phyloP scores from a whole-genome alignment of 331 rosid species.

The Saraca asoca region DNA sequence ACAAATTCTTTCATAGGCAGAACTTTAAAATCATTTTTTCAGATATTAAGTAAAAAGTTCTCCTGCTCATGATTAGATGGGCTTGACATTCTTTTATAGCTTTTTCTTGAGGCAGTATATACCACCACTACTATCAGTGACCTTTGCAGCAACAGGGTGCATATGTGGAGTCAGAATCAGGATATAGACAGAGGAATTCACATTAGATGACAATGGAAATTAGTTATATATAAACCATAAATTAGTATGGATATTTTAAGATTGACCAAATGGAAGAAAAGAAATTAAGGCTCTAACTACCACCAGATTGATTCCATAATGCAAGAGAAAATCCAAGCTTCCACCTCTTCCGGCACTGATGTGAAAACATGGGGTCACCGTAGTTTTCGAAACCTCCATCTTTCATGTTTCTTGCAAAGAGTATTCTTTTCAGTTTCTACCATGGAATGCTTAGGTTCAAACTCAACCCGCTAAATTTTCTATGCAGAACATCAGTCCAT shows the following conservation, averaged over 20 bases:
- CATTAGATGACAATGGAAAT: slow-evolving; percentile 31
- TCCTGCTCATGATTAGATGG: slow-evolving; percentile 65
- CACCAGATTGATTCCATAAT: slow-evolving; percentile 97
- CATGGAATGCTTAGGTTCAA: no score
- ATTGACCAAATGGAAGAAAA: slow-evolving; percentile 16
- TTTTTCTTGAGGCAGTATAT: slow-evolving; percentile 50
- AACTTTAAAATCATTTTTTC: slow-evolving; percentile 89
- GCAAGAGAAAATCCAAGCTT: slow-evolving; percentile 93
- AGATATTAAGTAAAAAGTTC: slow-evolving; percentile 69
- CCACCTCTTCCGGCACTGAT: slow-evolving; percentile 75
- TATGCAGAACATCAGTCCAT: no score
- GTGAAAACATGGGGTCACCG: slow-evolving; percentile 64
- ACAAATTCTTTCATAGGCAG: slow-evolving; percentile 86
- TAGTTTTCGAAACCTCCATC: slow-evolving; percentile 55
- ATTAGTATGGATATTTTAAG: neutral
- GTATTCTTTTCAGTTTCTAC: slow-evolving; percentile 74
- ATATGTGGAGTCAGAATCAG: slow-evolving; percentile 93
- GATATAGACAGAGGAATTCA: slow-evolving; percentile 31
- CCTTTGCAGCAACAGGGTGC: slow-evolving; percentile 66
- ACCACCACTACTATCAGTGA: slow-evolving; percentile 34
- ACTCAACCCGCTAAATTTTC: no score
- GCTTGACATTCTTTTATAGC: slow-evolving; percentile 47
- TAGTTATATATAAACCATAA: slow-evolving; percentile 19
- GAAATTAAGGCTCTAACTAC: slow-evolving; percentile 62
- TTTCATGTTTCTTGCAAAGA: slow-evolving; percentile 56